Evolutionary conservation across 169 alveolate genomes (phyloP), one percentile per base, ranked within the genome.

Genomic region (Besnoitia besnoiti): DNA sequence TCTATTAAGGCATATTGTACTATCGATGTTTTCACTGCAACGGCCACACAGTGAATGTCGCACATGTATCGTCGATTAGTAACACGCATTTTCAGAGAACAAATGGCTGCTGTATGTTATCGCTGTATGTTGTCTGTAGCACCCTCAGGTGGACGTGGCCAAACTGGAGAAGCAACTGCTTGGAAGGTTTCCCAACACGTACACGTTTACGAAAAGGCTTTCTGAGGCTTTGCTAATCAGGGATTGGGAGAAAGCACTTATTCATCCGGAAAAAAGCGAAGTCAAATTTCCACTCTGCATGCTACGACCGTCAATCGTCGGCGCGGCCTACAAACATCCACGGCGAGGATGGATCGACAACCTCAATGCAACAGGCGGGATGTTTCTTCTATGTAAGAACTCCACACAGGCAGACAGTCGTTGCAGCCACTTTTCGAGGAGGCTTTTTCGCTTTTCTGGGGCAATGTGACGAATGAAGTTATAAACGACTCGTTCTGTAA

Each of bases 301-400:
- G 47, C 55, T 85, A 27, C 46, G 91, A 21, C 91, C 91, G n/a
- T 85, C 91, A n/a, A 85, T 85, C 80, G 67, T 85, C 46, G 91
- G 91, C 50, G 61, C 49, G 61, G 79, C 91, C 55, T 85, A 85
- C 91, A 19, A 85, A 80, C 91, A 85, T 47, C 91, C 91, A 8
- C 37, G 67, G 49, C 30, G 91, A 55, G 91, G 91, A 3, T 85
- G 91, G 91, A 55, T 85, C 51, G 91, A 85, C 80, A 85, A 50
- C 37, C 55, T 85, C 44, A 85, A 85, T 35, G 91, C 91, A 35
- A 85, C 91, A 0, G 91, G 91, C 8, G 91, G 91, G 61, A 85
- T 85, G 91, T 47, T 85, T 35, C 91, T 85, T 8, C 80, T 85
- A 39, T 85, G 91, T 85, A 39, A 85, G 91, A 46, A 21, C 62